These are phyloP conservation scores for Entamoeba invadens DNA, from an alignment of 208 protist genomes.

Conservation along the genomic window DNA sequence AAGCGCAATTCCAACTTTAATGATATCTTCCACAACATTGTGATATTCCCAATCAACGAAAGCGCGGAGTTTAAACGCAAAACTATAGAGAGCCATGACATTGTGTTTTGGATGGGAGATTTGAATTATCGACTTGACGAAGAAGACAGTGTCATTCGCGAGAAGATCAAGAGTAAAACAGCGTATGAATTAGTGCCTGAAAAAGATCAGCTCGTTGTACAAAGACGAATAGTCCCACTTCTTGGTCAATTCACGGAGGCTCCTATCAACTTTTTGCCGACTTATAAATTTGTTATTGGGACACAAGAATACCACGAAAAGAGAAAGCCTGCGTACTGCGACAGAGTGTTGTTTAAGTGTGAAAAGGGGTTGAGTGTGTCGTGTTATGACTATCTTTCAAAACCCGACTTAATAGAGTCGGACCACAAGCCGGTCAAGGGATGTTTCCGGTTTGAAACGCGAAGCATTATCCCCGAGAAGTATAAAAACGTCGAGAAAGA, in stretches of 20 bases:
- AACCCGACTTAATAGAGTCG: neutral
- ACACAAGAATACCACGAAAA: constrained; percentile 7
- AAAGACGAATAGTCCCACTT: neutral
- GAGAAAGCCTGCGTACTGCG: constrained; percentile 16
- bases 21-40: constrained; percentile 41
- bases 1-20: constrained; percentile 59
- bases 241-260: constrained; percentile 62
- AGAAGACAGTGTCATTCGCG: neutral
- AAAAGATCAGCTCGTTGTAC: constrained; percentile 26
- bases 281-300: constrained; percentile 38
- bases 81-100: neutral
- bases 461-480: neutral
- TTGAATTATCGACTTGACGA: constrained; percentile 33
- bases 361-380: neutral
- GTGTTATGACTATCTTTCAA: neutral
- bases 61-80: neutral
- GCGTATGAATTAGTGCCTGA: neutral
- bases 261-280: constrained; percentile 62
- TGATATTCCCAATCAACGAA: neutral
- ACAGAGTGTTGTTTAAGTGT: constrained; percentile 29
- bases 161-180: neutral
- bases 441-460: neutral
- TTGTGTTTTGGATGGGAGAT: constrained; percentile 36
- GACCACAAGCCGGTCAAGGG: constrained; percentile 34
- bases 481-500: neutral